Percentiles rank a stretch among this genome's conserved stretches.
Evolutionary conservation across 768 basidiomycete species (phyloP).

Genomic region (Amanita rubescens): DNA sequence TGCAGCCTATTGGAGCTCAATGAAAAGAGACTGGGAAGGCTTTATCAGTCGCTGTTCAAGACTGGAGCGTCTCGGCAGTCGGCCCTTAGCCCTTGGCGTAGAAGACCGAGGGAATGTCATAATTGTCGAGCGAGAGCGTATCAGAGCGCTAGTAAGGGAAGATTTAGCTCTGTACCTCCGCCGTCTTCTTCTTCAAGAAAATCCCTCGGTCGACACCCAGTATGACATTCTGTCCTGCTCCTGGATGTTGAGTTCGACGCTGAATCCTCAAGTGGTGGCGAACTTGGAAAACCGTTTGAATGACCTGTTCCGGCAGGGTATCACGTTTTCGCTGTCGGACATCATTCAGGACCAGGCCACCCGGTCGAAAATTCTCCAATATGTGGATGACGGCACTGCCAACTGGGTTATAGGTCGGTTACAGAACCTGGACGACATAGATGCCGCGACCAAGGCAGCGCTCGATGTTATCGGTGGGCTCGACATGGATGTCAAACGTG

Average conservation of each 20-base stretch:
- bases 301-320: conserved; percentile 69
- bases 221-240: conserved; percentile 52
- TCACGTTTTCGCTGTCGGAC: conserved; percentile 70
- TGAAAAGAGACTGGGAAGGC: conserved; percentile 94
- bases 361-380: conserved; percentile 44
- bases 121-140: conserved; percentile 72
- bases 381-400: conserved; percentile 50
- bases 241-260: conserved; percentile 53
- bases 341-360: conserved; percentile 61
- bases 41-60: conserved; percentile 88
- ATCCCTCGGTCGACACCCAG: conserved; percentile 37
- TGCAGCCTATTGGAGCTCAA: conserved; percentile 72
- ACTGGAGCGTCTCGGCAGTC: conserved; percentile 78
- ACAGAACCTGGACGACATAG: conserved; percentile 48
- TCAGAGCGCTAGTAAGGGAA: conserved; percentile 54
- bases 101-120: conserved; percentile 41
- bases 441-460: conserved; percentile 44
- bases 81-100: conserved; percentile 65
- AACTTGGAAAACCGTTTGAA: conserved; percentile 51
- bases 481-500: conserved; percentile 63
- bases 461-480: conserved; percentile 70
- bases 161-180: conserved; percentile 60
- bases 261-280: conserved; percentile 52
- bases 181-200: conserved; percentile 37
- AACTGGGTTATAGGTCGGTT: conserved; percentile 58